Evolutionary conservation across 2,329 filamentous ascomycete genomes (phyloP).

Genomic region (Stenocarpella maydis): DNA sequence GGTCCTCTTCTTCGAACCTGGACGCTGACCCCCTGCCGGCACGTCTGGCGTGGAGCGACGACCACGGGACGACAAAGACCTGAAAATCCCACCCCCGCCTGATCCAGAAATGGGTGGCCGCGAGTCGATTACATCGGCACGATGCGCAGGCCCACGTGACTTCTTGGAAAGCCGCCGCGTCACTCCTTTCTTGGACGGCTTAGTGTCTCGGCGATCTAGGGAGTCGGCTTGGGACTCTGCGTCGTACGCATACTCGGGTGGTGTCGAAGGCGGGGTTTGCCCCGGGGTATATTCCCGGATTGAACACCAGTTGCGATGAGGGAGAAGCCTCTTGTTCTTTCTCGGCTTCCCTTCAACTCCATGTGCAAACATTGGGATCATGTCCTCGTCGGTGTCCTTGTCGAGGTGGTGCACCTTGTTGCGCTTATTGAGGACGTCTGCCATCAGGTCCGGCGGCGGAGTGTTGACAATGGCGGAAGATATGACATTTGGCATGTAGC

Average conservation of each 20-base stretch:
- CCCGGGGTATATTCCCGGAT: slow-evolving; percentile 87
- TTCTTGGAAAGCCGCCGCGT: slow-evolving; percentile 56
- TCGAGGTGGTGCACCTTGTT: slow-evolving; percentile 82
- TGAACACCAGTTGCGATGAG: slow-evolving; percentile 94
- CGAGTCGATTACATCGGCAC: slow-evolving; percentile 53
- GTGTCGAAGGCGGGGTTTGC: slow-evolving; percentile 73
- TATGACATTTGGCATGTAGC: slow-evolving; percentile 96
- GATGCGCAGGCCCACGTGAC: slow-evolving; percentile 43
- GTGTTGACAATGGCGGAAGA: slow-evolving; percentile 95
- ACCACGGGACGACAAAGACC: slow-evolving; percentile 52
- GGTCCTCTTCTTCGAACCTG: slow-evolving; percentile 59
- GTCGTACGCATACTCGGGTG: slow-evolving; percentile 60
- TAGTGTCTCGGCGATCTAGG: slow-evolving; percentile 42
- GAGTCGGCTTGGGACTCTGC: slow-evolving; percentile 49
- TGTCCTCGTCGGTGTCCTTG: slow-evolving; percentile 86
- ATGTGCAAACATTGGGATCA: slow-evolving; percentile 91
- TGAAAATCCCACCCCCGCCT: slow-evolving; percentile 51
- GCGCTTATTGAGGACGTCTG: slow-evolving; percentile 90
- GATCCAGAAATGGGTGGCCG: slow-evolving; percentile 58
- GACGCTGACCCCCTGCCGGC: slow-evolving; percentile 48
- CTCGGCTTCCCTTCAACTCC: slow-evolving; percentile 89
- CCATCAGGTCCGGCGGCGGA: slow-evolving; percentile 86
- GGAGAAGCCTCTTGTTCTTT: slow-evolving; percentile 90
- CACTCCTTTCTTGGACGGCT: slow-evolving; percentile 45
- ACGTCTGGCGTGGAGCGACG: slow-evolving; percentile 40